A percentile compares a stretch with the other conserved stretches of the same genome.
phyloP scores from a whole-genome alignment of 2,329 filamentous ascomycete genomes.

The Penicillium sp. region DNA sequence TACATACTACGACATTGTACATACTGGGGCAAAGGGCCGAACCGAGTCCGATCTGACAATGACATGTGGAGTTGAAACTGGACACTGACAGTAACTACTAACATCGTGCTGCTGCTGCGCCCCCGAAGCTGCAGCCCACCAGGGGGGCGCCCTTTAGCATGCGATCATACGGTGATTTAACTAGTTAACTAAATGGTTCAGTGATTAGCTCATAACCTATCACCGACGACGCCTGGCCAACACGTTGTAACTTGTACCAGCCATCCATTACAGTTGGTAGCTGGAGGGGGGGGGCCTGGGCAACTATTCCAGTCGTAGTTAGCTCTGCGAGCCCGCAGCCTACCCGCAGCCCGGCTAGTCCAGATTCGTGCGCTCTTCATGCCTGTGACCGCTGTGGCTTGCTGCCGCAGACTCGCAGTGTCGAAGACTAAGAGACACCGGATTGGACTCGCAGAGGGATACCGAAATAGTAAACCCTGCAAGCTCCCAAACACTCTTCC shows the following conservation, averaged over 20 bases:
- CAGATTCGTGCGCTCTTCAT: not conserved
- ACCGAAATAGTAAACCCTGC: not conserved
- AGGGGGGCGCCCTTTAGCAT: not conserved
- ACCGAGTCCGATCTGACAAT: not conserved
- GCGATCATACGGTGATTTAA: not conserved
- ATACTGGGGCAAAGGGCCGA: not conserved
- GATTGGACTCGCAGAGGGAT: too few relatives aligned
- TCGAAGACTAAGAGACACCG: too few relatives aligned
- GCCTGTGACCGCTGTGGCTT: not conserved
- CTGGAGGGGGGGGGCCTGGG: too few relatives aligned
- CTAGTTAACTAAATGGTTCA: not conserved
- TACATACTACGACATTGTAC: not conserved
- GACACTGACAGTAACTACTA: too few relatives aligned
- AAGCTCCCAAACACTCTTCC: not conserved
- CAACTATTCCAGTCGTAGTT: not conserved
- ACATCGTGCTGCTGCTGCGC: constrained; percentile 1
- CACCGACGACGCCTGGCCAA: not conserved
- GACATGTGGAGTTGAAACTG: not conserved
- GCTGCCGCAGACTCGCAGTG: too few relatives aligned
- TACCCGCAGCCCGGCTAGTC: not conserved
- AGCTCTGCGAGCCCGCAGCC: not conserved
- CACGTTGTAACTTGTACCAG: not conserved
- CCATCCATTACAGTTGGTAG: not conserved
- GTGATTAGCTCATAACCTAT: not conserved
- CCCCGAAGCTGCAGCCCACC: not conserved